Evolutionary conservation across 75 land plant genomes (phyloP).

Genomic region (Pseudotsuga menziesii): DNA sequence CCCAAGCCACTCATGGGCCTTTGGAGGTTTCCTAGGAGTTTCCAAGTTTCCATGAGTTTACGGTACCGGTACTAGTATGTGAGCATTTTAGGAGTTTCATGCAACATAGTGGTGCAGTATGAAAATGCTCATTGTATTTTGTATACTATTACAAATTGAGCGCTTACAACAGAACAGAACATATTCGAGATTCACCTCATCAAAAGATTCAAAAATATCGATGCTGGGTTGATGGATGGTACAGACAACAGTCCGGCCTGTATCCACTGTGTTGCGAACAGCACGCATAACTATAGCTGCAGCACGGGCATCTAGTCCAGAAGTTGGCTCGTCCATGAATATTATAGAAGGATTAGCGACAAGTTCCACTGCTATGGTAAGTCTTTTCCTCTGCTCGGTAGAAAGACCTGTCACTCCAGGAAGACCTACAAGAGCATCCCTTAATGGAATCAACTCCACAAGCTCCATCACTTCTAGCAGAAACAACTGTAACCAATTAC

Average conservation of each 20-base stretch:
- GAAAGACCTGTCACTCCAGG: neutral
- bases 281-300: conserved; percentile 4
- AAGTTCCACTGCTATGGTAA: conserved; percentile 2
- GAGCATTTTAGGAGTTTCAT: too few relatives aligned
- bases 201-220: conserved; percentile 1
- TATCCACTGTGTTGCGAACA: conserved; percentile 5
- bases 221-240: conserved; percentile 4
- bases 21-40: too few relatives aligned
- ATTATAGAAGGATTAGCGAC: conserved; percentile 4
- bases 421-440: neutral
- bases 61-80: too few relatives aligned
- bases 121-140: too few relatives aligned
- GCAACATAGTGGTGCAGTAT: too few relatives aligned
- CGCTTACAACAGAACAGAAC: too few relatives aligned
- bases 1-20: too few relatives aligned
- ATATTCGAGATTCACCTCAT: neutral
- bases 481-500: conserved; percentile 3
- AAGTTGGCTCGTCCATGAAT: conserved; percentile 4
- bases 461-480: conserved; percentile 19
- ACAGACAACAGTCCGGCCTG: neutral
- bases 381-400: neutral
- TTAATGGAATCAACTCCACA: conserved; percentile 6
- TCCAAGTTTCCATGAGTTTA: too few relatives aligned
- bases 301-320: neutral
- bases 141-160: too few relatives aligned